Percentiles rank a stretch among this genome's conserved stretches.
These are phyloP conservation scores for Pholiota adiposa DNA, from an alignment of 1,284 basidiomycete genomes.

Conservation along the genomic window DNA sequence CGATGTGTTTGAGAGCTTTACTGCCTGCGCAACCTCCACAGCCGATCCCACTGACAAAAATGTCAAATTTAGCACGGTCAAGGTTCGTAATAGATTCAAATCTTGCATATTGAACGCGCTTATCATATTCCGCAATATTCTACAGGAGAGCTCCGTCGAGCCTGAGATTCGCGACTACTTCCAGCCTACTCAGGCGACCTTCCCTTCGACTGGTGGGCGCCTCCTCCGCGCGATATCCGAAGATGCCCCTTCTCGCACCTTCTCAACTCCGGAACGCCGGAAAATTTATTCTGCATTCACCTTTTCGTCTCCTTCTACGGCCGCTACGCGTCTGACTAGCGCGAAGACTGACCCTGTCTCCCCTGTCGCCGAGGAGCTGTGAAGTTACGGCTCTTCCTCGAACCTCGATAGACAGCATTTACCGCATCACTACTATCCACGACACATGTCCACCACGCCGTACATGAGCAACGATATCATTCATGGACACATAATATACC, in stretches of 20 bases:
- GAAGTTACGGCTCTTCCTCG: background rate
- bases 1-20: constrained; percentile 33
- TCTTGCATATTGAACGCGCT: constrained; percentile 20
- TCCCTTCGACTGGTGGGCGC: constrained; percentile 28
- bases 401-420: background rate
- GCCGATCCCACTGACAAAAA: constrained; percentile 30
- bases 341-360: constrained; percentile 39
- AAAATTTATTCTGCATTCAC: constrained; percentile 75
- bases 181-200: constrained; percentile 39
- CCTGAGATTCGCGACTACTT: constrained; percentile 59
- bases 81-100: constrained; percentile 37
- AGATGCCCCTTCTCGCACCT: constrained; percentile 36
- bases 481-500: constrained; percentile 12
- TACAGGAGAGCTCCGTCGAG: constrained; percentile 53
- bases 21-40: constrained; percentile 45
- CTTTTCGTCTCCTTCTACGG: constrained; percentile 70
- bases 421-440: constrained; percentile 13
- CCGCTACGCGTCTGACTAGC: constrained; percentile 49
- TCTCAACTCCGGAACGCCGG: constrained; percentile 74
- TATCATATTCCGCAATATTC: constrained; percentile 14
- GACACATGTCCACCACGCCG: constrained; percentile 23
- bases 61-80: constrained; percentile 42
- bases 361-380: constrained; percentile 18
- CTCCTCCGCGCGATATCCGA: constrained; percentile 28
- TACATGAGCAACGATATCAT: constrained; percentile 4